These are phyloP conservation scores for Cercospora citrullina DNA, from an alignment of 2,329 filamentous ascomycete genomes.

Conservation along the genomic window DNA sequence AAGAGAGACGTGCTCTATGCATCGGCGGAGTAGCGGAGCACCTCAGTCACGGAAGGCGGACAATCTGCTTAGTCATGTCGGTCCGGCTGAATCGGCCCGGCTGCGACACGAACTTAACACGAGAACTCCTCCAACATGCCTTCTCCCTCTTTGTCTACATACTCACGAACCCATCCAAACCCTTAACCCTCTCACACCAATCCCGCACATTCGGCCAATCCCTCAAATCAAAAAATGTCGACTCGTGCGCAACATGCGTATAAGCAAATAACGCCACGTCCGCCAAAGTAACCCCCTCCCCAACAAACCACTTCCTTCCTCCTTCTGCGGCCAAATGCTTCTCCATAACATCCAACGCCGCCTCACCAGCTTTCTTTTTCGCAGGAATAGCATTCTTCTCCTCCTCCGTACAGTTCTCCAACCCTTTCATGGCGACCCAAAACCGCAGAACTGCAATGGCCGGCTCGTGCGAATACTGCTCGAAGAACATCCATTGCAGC, in stretches of 20 bases:
- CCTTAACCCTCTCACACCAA: neutral
- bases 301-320: neutral
- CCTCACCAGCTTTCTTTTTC: neutral
- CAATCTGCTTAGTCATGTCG: neutral
- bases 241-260: neutral
- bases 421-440: neutral
- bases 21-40: neutral
- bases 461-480: slow-evolving; percentile 23
- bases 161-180: neutral
- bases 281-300: neutral
- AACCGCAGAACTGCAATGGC: slow-evolving; percentile 12
- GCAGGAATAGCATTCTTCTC: neutral
- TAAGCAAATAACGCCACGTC: neutral
- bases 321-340: neutral
- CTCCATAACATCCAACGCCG: neutral
- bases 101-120: neutral
- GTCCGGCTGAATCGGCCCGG: neutral
- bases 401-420: neutral
- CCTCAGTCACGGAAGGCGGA: too few relatives aligned
- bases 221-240: neutral
- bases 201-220: neutral
- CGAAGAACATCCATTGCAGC: slow-evolving; percentile 26
- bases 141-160: neutral
- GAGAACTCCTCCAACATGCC: neutral
- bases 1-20: neutral